These are phyloP conservation scores for Yarrowia porcina DNA, from an alignment of 805 yeast species.

Conservation along the genomic window DNA sequence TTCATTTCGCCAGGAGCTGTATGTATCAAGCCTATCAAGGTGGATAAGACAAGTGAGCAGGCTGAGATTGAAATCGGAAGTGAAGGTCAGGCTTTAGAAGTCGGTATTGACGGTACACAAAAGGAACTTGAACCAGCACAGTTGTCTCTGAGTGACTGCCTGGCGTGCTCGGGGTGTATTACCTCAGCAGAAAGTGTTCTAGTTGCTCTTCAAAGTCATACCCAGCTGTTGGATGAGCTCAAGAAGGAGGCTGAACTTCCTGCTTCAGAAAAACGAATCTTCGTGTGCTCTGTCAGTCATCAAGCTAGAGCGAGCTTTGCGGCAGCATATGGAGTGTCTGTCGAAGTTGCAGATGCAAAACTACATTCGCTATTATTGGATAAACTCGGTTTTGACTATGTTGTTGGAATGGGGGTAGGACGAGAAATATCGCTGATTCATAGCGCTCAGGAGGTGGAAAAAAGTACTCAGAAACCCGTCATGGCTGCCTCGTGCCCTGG, in stretches of 20 bases:
- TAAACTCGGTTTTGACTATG: conserved; percentile 62
- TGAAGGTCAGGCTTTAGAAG: conserved; percentile 64
- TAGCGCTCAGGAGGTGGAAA: conserved; percentile 45
- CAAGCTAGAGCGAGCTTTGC: conserved; percentile 84
- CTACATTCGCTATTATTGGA: conserved; percentile 56
- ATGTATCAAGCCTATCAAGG: conserved; percentile 81
- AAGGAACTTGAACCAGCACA: conserved; percentile 70
- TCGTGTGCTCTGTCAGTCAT: conserved; percentile 78
- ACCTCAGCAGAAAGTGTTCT: conserved; percentile 96
- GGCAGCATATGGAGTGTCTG: conserved; percentile 52
- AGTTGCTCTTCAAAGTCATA: conserved; percentile 85
- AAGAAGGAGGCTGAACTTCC: conserved; percentile 32
- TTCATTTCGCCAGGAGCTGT: conserved; percentile 93
- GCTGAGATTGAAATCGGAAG: conserved; percentile 55
- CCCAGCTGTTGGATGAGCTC: conserved; percentile 64
- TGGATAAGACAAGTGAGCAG: conserved; percentile 36
- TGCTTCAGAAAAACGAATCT: conserved; percentile 35
- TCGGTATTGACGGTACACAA: conserved; percentile 48
- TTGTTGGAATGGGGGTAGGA: conserved; percentile 84
- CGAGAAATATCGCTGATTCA: conserved; percentile 58
- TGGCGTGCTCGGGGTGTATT: conserved; percentile 96
- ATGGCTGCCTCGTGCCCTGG: conserved; percentile 88
- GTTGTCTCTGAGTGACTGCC: conserved; percentile 84
- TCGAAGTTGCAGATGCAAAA: conserved; percentile 59
- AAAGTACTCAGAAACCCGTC: conserved; percentile 44